Evolutionary conservation across 192 early-diverging fungal species (phyloP), one percentile per base, ranked within the genome.

Genomic region (Spizellomyces sp.): DNA sequence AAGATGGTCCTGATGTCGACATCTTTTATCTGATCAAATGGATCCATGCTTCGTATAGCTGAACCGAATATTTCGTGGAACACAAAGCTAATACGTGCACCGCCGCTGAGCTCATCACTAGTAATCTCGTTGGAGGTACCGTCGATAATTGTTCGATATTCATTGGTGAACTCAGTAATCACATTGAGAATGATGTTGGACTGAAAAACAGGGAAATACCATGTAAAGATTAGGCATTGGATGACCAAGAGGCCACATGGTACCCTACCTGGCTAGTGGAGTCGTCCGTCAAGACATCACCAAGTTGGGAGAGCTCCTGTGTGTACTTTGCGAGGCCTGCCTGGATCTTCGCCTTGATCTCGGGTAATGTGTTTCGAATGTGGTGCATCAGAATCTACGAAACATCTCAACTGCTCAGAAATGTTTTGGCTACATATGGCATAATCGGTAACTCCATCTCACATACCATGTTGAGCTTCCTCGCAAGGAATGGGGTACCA

Each of bases 1-100:
- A 99, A 83, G 58, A 99, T 96, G 41, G 93, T 98, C 62, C 98
- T 90, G 75, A 99, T 99, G 77, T 99, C 98, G 8, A 92, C 87
- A 79, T 99, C 96, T 83, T 99, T 99, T 77, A 98, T 90, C 74
- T 99, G 94, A 72, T 99, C 98, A 76, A 99, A 94, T 9, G 96
- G 96, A 79, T 99, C 96, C 76, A 99, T 93, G 36, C 86, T 81
- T 70, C 96, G 94, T 74, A 99, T 84, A 57, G 95, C 95, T 73
- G 89, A 88, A 45, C 91, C 82, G 78, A 88, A 99, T 55, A 98
- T 92, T 76, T 99, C 98, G 80, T 99, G 96, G 81, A 99, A 98
- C 8, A 99, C 98, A 89, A 95, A 99, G 69, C 90, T 91, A 65
- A 99, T 96, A 80, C 98, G 94, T 12, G 98, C 98, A 70, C 98